Conservation (phyloP, 2,329 filamentous ascomycete genomes). For the Bipolaris bicolor region DNA sequence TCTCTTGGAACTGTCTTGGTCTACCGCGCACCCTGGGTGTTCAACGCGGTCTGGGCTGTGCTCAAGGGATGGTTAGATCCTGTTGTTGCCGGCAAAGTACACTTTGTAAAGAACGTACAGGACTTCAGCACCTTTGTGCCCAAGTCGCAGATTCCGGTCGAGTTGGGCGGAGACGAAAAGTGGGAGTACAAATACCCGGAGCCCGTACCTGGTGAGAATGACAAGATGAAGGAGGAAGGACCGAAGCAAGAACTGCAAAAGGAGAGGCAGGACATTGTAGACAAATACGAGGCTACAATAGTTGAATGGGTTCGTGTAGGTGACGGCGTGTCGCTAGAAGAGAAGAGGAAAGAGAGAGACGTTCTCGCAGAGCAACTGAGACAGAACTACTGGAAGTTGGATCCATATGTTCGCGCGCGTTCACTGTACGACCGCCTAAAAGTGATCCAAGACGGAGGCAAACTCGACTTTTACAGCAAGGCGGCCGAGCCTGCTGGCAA, state of each 20-base stretch:
- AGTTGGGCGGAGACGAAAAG: constrained; percentile 84
- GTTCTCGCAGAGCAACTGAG: constrained; percentile 68
- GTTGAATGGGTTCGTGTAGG: constrained; percentile 72
- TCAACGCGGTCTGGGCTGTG: constrained; percentile 96
- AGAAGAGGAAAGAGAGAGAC: constrained; percentile 64
- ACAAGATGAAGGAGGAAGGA: constrained; percentile 66
- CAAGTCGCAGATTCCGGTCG: constrained; percentile 73
- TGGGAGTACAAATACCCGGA: constrained; percentile 86
- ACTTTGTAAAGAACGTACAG: constrained; percentile 83
- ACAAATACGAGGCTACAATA: constrained; percentile 76
- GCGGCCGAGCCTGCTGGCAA: constrained; percentile 17
- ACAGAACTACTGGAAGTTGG: constrained; percentile 84
- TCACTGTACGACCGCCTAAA: constrained; percentile 85
- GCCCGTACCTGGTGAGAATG: constrained; percentile 77
- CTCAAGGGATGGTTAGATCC: constrained; percentile 97
- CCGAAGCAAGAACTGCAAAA: constrained; percentile 68
- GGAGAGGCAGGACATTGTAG: constrained; percentile 69
- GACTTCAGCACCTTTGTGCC: constrained; percentile 82
- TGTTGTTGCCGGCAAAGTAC: constrained; percentile 90
- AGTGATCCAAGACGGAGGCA: constrained; percentile 70
- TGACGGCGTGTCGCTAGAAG: constrained; percentile 44
- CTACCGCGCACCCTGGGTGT: constrained; percentile 96
- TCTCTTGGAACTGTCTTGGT: constrained; percentile 87
- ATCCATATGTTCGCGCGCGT: constrained; percentile 83
- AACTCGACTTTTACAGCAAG: constrained; percentile 71